These are phyloP conservation scores for Ceratocystis cacaofunesta DNA, from an alignment of 2,329 filamentous ascomycete species.

Conservation along the genomic window DNA sequence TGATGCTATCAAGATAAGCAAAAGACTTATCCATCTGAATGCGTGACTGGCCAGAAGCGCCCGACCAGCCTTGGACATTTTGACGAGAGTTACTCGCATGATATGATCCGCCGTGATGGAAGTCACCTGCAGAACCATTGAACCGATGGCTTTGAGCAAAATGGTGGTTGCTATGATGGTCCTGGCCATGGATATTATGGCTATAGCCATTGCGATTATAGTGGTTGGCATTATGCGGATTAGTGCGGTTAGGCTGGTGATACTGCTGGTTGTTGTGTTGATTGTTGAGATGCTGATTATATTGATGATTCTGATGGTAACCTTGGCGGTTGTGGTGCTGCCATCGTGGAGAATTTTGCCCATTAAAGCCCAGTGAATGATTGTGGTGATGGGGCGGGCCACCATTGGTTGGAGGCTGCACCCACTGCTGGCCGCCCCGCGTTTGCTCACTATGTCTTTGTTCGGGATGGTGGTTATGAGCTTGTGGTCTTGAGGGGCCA, in stretches of 20 bases:
- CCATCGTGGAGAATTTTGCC: neutral
- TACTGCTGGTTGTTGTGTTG: neutral
- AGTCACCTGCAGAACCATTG: neutral
- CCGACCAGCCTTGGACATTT: neutral
- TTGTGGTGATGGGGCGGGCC: neutral
- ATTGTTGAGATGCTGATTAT: neutral
- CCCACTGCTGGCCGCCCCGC: neutral
- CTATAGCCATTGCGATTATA: neutral
- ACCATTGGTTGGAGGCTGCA: neutral
- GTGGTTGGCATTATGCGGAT: neutral
- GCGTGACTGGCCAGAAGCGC: neutral
- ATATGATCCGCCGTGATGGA: neutral
- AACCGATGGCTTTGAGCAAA: neutral
- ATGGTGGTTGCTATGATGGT: neutral
- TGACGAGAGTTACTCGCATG: neutral
- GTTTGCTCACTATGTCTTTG: neutral
- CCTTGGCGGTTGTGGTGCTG: neutral
- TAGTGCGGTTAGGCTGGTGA: neutral
- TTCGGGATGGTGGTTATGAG: neutral
- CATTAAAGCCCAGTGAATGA: neutral
- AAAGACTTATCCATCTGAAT: neutral
- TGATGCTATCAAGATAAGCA: conserved; percentile 15
- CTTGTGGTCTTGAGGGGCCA: neutral
- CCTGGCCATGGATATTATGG: neutral
- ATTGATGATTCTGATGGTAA: neutral